Conservation (phyloP, 495 filamentous ascomycete genomes). For the Daldinia decipiens region DNA sequence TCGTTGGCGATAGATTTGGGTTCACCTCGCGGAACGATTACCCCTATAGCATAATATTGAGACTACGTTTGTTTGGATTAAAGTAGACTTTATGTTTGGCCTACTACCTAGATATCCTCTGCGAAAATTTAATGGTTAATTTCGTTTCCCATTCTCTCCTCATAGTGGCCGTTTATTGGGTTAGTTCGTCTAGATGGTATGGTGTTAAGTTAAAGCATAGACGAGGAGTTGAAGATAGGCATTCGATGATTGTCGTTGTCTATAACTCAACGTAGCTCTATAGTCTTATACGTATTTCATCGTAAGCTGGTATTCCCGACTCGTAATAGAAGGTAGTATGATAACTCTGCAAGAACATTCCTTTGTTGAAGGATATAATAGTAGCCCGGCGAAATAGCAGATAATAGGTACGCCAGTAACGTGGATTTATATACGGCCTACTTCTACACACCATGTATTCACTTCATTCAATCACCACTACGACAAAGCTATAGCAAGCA, state of each 20-base stretch:
- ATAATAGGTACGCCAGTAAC: neutral
- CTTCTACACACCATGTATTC: neutral
- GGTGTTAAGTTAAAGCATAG: neutral
- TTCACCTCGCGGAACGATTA: constrained; percentile 1
- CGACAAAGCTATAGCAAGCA: neutral
- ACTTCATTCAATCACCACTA: neutral
- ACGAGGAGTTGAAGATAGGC: neutral
- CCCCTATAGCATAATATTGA: constrained; percentile 1
- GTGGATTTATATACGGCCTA: no score
- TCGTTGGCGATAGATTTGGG: neutral
- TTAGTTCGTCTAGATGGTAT: neutral
- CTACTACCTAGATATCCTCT: neutral
- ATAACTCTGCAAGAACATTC: neutral
- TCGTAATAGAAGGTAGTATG: neutral
- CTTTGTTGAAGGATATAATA: neutral
- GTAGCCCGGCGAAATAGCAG: neutral
- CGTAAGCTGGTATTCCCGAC: neutral
- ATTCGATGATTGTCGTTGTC: no score
- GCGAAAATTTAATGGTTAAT: neutral
- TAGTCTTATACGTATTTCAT: neutral
- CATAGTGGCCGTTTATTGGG: neutral
- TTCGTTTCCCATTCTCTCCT: neutral
- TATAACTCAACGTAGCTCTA: no score
- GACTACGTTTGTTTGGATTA: neutral
- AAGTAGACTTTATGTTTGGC: neutral